Evolutionary conservation across 441 rosid species (phyloP), one percentile per base, ranked within the genome.

Genomic region (Raphanus hybrid): DNA sequence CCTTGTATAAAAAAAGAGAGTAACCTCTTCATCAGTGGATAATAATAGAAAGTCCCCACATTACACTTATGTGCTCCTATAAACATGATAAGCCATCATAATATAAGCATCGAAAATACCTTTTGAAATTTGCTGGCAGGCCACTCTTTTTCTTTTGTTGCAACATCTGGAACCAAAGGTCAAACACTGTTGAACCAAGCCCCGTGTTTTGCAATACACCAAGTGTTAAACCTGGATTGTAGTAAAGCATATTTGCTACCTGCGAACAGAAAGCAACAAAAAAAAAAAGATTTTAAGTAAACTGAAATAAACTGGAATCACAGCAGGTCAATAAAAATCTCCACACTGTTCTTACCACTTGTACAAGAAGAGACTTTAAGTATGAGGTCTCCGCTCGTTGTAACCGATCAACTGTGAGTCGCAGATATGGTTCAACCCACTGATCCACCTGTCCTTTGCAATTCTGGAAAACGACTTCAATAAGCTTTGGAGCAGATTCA

Each of bases 101-200:
- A 23, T 8, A 62, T 54, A 35, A 23, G 35, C 64, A 60, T 14
- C 67, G 34, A 65, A 5, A 1, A 27, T 29, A 29, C 32, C 32
- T 29, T 29, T 4, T 29, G 83, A 96, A 96, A 82, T 96, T 92
- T 64, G 81, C 89, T 18, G 81, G 89, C 12, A 60, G 71, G 32
- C 98, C 99, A 82, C 89, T 88, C 82, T 88, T 96, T 82, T 83
- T 93, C 73, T 85, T 91, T 88, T 93, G 94, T 82, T 93, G 90
- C 88, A 96, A 79, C 97, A 96, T 90, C 84, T 90, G 94, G 80
- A 93, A 96, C 99, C 99, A 96, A 54, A 93, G 90, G 80, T 82
- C 85, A 78, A 96, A 96, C 41, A 93, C 84, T 63, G 90, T 96
- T 10, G 89, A 70, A 37, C 89, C 87, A 80, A 96, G 91, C 77